Evolutionary conservation across 345 rosid genomes (phyloP).

Genomic region (Salix dunnii): DNA sequence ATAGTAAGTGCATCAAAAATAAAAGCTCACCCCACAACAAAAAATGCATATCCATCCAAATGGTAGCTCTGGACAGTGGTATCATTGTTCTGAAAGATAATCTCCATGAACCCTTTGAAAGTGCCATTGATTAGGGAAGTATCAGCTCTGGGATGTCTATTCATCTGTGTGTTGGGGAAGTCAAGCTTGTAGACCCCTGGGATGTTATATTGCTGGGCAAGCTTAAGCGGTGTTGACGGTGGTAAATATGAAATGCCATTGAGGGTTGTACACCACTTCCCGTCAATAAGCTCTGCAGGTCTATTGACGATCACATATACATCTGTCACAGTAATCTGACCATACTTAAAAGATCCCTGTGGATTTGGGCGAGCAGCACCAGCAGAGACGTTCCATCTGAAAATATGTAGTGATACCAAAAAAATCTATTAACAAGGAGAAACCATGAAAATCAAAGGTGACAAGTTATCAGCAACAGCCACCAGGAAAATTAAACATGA

Average conservation of each 20-base stretch:
- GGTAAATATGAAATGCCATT: slow-evolving; percentile 80
- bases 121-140: slow-evolving; percentile 83
- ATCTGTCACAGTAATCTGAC: slow-evolving; percentile 79
- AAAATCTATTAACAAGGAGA: slow-evolving; percentile 10
- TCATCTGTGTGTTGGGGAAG: slow-evolving; percentile 72
- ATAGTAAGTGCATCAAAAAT: slow-evolving; percentile 17
- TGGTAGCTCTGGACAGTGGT: slow-evolving; percentile 74
- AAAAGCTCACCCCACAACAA: slow-evolving; percentile 79
- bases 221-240: slow-evolving; percentile 83
- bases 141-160: slow-evolving; percentile 71
- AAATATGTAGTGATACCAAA: slow-evolving; percentile 11
- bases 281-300: slow-evolving; percentile 70
- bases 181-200: slow-evolving; percentile 84
- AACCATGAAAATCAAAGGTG: not conserved
- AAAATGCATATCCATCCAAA: slow-evolving; percentile 92
- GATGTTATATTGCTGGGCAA: slow-evolving; percentile 76
- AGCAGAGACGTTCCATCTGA: slow-evolving; percentile 83
- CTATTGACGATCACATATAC: slow-evolving; percentile 67
- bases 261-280: slow-evolving; percentile 57
- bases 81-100: slow-evolving; percentile 85
- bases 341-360: slow-evolving; percentile 89
- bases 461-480: not conserved
- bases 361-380: slow-evolving; percentile 96
- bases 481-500: not conserved
- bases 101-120: slow-evolving; percentile 82